Percentiles rank a stretch among this genome's conserved stretches.
Evolutionary conservation across 306 rosid genomes (phyloP).

Genomic region (Vicia villosa): DNA sequence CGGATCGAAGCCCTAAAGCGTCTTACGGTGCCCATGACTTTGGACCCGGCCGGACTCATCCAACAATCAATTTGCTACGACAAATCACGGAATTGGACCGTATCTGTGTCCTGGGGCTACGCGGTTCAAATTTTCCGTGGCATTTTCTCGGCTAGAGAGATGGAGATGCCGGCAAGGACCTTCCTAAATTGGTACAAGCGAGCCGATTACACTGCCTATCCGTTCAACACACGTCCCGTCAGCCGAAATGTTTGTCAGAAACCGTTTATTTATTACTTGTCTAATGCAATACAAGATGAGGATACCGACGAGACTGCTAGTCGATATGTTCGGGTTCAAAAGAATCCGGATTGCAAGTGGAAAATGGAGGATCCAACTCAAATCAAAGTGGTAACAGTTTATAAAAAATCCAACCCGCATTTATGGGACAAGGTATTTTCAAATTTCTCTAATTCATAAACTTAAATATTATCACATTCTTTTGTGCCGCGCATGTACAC

Average conservation of each 20-base stretch:
- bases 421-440: constrained; percentile 69
- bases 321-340: constrained; percentile 36
- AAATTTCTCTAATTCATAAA: not conserved
- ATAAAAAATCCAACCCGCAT: constrained; percentile 54
- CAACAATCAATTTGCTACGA: constrained; percentile 88
- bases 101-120: constrained; percentile 75
- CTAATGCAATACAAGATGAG: not conserved
- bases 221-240: constrained; percentile 62
- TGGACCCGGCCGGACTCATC: constrained; percentile 62
- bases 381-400: constrained; percentile 44
- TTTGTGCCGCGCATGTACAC: not conserved
- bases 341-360: constrained; percentile 55
- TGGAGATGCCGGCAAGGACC: constrained; percentile 70
- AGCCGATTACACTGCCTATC: constrained; percentile 47
- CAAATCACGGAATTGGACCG: constrained; percentile 57
- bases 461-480: not conserved
- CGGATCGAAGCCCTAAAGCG: constrained; percentile 52
- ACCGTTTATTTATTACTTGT: constrained; percentile 59
- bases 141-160: constrained; percentile 52
- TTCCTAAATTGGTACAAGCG: constrained; percentile 65
- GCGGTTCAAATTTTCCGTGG: constrained; percentile 75
- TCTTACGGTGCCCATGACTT: constrained; percentile 46
- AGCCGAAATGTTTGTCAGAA: constrained; percentile 51
- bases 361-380: constrained; percentile 57
- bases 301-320: constrained; percentile 35